phyloP scores from a whole-genome alignment of 805 yeast genomes.

The Alloascoidea africana region DNA sequence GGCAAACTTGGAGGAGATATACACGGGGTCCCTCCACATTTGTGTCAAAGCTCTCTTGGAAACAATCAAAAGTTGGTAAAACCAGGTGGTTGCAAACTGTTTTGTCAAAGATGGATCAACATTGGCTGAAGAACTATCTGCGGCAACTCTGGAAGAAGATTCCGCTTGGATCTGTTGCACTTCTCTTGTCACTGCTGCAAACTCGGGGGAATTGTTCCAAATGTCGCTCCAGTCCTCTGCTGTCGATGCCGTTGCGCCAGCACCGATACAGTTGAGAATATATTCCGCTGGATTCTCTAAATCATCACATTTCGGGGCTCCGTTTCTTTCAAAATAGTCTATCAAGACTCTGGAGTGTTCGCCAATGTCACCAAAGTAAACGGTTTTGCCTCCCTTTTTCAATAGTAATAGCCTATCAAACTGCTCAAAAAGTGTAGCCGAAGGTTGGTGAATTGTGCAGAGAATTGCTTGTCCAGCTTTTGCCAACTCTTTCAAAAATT shows the following conservation, averaged over 20 bases:
- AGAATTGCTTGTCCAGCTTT: slow-evolving; percentile 61
- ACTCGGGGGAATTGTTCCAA: slow-evolving; percentile 39
- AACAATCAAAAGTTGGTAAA: slow-evolving; percentile 27
- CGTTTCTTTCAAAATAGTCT: slow-evolving; percentile 52
- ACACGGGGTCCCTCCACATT: slow-evolving; percentile 46
- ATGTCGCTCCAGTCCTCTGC: slow-evolving; percentile 45
- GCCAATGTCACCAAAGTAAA: slow-evolving; percentile 74
- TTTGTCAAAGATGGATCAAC: slow-evolving; percentile 6
- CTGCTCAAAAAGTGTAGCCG: slow-evolving; percentile 51
- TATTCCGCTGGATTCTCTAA: slow-evolving; percentile 67
- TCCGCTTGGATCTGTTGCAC: slow-evolving; percentile 18
- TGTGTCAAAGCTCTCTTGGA: slow-evolving; percentile 25
- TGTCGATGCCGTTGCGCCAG: slow-evolving; percentile 59
- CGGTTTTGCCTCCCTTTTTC: slow-evolving; percentile 67
- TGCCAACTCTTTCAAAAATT: slow-evolving; percentile 50
- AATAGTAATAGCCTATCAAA: slow-evolving; percentile 54
- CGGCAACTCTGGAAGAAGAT: no score
- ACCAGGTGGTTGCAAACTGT: slow-evolving; percentile 31
- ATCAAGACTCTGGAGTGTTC: slow-evolving; percentile 40
- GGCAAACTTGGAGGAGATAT: slow-evolving; percentile 45
- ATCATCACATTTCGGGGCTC: slow-evolving; percentile 50
- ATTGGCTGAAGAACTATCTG: background rate
- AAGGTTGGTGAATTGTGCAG: slow-evolving; percentile 71
- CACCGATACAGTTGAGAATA: slow-evolving; percentile 61
- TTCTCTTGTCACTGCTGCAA: slow-evolving; percentile 17